Base-by-base conservation (phyloP, 352 stramenopile genomes). In the Salisapilia sapeloensis region DNA sequence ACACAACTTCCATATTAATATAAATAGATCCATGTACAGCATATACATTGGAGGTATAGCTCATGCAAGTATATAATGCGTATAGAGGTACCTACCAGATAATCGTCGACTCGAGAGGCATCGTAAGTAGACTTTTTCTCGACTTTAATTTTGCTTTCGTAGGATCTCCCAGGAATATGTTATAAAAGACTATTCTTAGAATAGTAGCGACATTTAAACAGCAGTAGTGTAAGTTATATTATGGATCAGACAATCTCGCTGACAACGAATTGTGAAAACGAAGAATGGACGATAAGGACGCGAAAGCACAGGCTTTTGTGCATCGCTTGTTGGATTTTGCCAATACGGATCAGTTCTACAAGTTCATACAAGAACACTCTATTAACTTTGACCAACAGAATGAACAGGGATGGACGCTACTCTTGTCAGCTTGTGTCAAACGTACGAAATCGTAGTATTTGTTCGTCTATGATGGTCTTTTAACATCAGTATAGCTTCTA, bases 81-180 rank as follows among this genome's bases (percentile, higher is more conserved):
- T n/a, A n/a, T n/a, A n/a, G n/a, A n/a, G n/a, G n/a, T 9, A 59
- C 69, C 41, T 40, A 86, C 70, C 74, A 89, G 32, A 85, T 85
- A 64, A 89, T 84, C 33, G 74, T 89, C 53, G 67, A 81, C 71
- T 89, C 74, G 50, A 89, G 69, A 60, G 69, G 64, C 71, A 87
- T 87, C 40, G 10, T 28, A n/a, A n/a, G n/a, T n/a, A n/a, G n/a
- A n/a, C n/a, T n/a, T n/a, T n/a, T n/a, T n/a, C n/a, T n/a, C n/a
- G n/a, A n/a, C n/a, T n/a, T n/a, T n/a, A n/a, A n/a, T n/a, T n/a
- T n/a, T n/a, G n/a, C n/a, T n/a, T n/a, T n/a, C n/a, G n/a, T n/a
- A n/a, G n/a, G n/a, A n/a, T n/a, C n/a, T n/a, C n/a, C n/a, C n/a
- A n/a, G n/a, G n/a, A n/a, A n/a, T n/a, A n/a, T n/a, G n/a, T n/a